A percentile compares a stretch with the other conserved stretches of the same genome.
Evolutionary conservation across 1,139 yeast species (phyloP).

Genomic region (Debaryomyces robertsiae): DNA sequence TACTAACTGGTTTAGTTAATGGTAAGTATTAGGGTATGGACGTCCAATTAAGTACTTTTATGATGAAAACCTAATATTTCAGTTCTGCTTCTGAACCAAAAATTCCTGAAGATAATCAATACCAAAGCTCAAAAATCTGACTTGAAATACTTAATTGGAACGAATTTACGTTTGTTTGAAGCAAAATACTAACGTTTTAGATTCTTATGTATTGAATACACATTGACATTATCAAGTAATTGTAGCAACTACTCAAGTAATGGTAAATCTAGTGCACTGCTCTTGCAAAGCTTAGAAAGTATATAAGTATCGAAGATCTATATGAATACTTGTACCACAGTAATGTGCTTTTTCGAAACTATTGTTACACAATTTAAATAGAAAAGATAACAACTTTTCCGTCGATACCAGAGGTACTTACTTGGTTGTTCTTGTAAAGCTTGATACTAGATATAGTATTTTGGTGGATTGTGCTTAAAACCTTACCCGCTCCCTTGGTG

Average conservation of each 20-base stretch:
- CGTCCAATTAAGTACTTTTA: slow-evolving; percentile 18
- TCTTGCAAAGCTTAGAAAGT: too few relatives aligned
- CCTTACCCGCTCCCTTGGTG: slow-evolving; percentile 41
- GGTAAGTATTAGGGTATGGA: slow-evolving; percentile 3
- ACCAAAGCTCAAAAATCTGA: slow-evolving; percentile 39
- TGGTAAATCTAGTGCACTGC: too few relatives aligned
- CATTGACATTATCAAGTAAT: slow-evolving; percentile 5
- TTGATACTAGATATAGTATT: slow-evolving; percentile 82
- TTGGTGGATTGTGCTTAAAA: slow-evolving; percentile 81
- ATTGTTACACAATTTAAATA: too few relatives aligned
- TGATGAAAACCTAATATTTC: slow-evolving; percentile 65
- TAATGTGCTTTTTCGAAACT: too few relatives aligned
- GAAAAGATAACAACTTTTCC: slow-evolving; percentile 80
- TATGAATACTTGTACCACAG: too few relatives aligned
- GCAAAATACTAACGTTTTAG: slow-evolving; percentile 10
- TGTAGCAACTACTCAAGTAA: too few relatives aligned
- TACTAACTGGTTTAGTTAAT: slow-evolving; percentile 9
- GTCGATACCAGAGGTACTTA: slow-evolving; percentile 66
- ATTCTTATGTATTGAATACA: slow-evolving; percentile 4
- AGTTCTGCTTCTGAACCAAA: slow-evolving; percentile 91
- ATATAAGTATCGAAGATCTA: too few relatives aligned
- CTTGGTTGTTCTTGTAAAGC: slow-evolving; percentile 52
- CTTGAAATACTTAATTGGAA: slow-evolving; percentile 9
- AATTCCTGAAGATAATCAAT: slow-evolving; percentile 64
- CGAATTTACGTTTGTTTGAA: not conserved